phyloP scores from a whole-genome alignment of 208 protist genomes.

The Trypanosoma conorhini region DNA sequence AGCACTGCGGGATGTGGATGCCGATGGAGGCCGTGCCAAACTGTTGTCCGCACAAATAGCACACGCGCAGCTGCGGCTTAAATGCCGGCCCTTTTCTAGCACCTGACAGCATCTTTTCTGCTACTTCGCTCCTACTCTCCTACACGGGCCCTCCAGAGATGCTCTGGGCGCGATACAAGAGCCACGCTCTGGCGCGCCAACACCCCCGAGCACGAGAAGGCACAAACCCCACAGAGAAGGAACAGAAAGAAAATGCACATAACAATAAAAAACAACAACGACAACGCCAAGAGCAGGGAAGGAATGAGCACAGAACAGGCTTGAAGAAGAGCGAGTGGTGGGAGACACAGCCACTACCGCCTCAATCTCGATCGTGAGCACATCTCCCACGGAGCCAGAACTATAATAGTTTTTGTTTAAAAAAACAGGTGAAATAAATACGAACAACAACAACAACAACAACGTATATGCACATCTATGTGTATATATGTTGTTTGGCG shows the following conservation, averaged over 20 bases:
- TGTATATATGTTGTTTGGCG: background rate
- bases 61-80: conserved; percentile 69
- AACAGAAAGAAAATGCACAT: background rate
- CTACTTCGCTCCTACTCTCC: background rate
- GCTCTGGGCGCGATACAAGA: background rate
- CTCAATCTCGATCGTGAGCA: background rate
- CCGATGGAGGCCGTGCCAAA: conserved; percentile 87
- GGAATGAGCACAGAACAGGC: background rate
- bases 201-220: background rate
- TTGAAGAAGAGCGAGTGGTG: background rate
- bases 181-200: background rate
- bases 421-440: conserved; percentile 2
- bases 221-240: background rate
- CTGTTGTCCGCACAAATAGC: conserved; percentile 90
- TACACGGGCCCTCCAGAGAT: background rate
- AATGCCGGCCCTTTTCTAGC: conserved; percentile 28
- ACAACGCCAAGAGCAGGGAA: background rate
- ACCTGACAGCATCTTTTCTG: conserved; percentile 21
- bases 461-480: background rate
- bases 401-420: too few relatives aligned
- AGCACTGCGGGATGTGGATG: conserved; percentile 93
- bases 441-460: background rate
- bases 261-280: background rate
- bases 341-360: background rate
- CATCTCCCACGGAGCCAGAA: background rate